A percentile compares a stretch with the other conserved stretches of the same genome.
Evolutionary conservation across 805 yeast species (phyloP).

Genomic region (Sugiyamaella chiloensis): DNA sequence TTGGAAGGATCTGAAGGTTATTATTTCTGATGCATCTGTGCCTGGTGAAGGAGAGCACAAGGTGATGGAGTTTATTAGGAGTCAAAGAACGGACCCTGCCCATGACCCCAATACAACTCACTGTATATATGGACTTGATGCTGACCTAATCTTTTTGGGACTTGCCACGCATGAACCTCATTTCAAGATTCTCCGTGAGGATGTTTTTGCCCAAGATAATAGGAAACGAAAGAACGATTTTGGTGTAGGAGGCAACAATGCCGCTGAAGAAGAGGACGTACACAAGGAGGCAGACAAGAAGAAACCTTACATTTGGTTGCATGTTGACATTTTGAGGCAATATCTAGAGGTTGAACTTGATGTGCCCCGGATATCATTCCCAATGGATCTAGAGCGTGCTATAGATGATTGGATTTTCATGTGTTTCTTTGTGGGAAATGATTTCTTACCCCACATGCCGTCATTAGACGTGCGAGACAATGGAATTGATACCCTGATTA

Average conservation of each 20-base stretch:
- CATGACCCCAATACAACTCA: conserved; percentile 93
- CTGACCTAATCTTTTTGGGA: conserved; percentile 93
- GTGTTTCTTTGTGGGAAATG: conserved; percentile 98
- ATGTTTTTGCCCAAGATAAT: conserved; percentile 81
- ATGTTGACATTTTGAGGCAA: conserved; percentile 81
- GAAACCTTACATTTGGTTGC: conserved; percentile 93
- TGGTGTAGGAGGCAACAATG: conserved; percentile 42
- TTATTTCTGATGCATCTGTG: conserved; percentile 91
- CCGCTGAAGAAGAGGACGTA: conserved; percentile 31
- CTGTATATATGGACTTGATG: conserved; percentile 95
- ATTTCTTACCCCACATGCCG: conserved; percentile 95
- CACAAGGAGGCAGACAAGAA: conserved; percentile 37
- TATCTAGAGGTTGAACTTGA: conserved; percentile 78
- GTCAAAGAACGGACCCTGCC: conserved; percentile 81
- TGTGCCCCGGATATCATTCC: conserved; percentile 64
- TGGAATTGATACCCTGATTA: conserved; percentile 77
- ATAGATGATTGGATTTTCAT: conserved; percentile 98
- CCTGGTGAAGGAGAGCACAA: conserved; percentile 99
- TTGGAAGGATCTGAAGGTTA: conserved; percentile 85
- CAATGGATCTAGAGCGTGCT: conserved; percentile 89
- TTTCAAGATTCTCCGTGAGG: conserved; percentile 90
- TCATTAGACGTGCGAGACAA: conserved; percentile 92
- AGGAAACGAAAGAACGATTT: conserved; percentile 28
- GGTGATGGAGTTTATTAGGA: conserved; percentile 91
- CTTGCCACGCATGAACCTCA: conserved; percentile 98